phyloP scores from a whole-genome alignment of 148 eudicot genomes.

The Rheum nobile region DNA sequence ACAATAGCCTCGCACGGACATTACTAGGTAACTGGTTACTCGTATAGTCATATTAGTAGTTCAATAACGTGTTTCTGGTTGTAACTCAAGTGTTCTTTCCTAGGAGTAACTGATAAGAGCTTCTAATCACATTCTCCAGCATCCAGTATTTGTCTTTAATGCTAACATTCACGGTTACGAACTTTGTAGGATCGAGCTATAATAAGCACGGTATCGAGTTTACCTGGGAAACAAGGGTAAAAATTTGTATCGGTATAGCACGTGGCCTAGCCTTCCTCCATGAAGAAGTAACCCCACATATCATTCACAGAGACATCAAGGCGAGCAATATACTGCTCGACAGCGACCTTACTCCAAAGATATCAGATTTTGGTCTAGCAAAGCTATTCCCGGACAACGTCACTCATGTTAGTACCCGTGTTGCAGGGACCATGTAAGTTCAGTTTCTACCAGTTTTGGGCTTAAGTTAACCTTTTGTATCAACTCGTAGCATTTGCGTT shows the following conservation, averaged over 20 bases:
- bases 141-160: neutral
- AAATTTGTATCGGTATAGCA: slow-evolving; percentile 37
- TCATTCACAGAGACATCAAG: slow-evolving; percentile 47
- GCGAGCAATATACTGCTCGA: slow-evolving; percentile 54
- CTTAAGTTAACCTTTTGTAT: neutral
- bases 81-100: neutral
- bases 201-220: slow-evolving; percentile 19
- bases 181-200: slow-evolving; percentile 19
- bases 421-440: slow-evolving; percentile 54
- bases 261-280: slow-evolving; percentile 44
- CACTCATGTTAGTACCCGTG: slow-evolving; percentile 51
- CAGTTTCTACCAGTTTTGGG: neutral
- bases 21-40: slow-evolving; percentile 26
- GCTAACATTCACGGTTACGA: neutral
- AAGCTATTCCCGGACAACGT: slow-evolving; percentile 36
- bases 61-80: neutral
- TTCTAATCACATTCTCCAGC: neutral
- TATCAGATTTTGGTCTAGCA: slow-evolving; percentile 51
- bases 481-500: neutral
- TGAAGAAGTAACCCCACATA: slow-evolving; percentile 35
- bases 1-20: slow-evolving; percentile 38
- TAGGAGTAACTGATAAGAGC: neutral
- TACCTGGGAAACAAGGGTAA: slow-evolving; percentile 27
- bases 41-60: neutral
- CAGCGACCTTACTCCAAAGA: slow-evolving; percentile 39